Percentiles rank a stretch among this genome's conserved stretches.
Conservation (phyloP, 345 rosid species). For the Rhizophora mangle region DNA sequence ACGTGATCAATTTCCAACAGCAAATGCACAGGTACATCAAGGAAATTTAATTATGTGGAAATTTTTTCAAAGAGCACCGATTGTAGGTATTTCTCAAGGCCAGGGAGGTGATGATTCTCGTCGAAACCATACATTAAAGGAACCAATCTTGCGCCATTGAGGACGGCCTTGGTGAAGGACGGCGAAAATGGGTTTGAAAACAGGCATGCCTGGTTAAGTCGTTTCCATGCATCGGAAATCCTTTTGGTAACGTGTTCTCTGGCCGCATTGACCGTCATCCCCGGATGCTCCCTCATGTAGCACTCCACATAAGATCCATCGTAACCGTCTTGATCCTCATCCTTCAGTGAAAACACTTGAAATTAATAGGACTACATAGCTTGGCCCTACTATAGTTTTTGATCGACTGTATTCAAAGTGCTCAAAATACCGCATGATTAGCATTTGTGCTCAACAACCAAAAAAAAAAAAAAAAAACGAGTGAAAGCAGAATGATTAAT, state of each 20-base stretch:
- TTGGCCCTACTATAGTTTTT: too few relatives aligned
- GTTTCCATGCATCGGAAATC: conserved; percentile 55
- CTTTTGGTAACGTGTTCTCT: conserved; percentile 24
- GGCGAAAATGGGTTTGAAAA: conserved; percentile 32
- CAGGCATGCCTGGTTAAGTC: conserved; percentile 41
- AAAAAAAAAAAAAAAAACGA: too few relatives aligned
- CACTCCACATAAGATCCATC: conserved; percentile 51
- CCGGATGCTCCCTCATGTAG: conserved; percentile 37
- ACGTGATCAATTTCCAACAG: too few relatives aligned
- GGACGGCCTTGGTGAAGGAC: conserved; percentile 34
- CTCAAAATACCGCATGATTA: too few relatives aligned
- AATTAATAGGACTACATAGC: conserved; percentile 9
- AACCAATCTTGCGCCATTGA: conserved; percentile 48
- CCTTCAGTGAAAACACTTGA: conserved; percentile 13
- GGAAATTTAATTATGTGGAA: too few relatives aligned
- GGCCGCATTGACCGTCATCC: conserved; percentile 22
- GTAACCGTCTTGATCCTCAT: conserved; percentile 41
- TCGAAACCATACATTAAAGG: conserved; percentile 34
- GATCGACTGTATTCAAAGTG: too few relatives aligned
- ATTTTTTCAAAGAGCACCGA: neutral
- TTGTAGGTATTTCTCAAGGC: conserved; percentile 28
- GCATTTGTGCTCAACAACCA: too few relatives aligned
- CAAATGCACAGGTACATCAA: too few relatives aligned
- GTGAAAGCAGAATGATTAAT: too few relatives aligned
- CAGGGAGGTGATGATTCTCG: conserved; percentile 33